Percentiles rank a stretch among this genome's conserved stretches.
Evolutionary conservation across 208 protist genomes (phyloP).

Genomic region (Wallacemonas sp.): DNA sequence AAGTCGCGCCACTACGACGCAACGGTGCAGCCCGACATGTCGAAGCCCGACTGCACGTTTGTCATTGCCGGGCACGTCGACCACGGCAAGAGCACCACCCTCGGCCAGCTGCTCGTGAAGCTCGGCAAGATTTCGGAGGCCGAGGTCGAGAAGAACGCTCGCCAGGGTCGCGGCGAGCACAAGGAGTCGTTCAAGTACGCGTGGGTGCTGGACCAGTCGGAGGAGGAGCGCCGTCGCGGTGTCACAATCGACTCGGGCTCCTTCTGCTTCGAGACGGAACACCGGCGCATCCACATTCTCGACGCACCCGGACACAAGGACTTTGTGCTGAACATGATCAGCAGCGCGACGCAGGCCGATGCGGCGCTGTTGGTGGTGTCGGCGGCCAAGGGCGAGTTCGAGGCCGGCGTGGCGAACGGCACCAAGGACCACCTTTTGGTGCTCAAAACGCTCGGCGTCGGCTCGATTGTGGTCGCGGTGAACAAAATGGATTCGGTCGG

Average conservation of each 20-base stretch:
- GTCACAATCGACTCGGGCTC: slow-evolving; percentile 95
- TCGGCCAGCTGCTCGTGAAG: slow-evolving; percentile 85
- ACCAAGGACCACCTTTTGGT: slow-evolving; percentile 97
- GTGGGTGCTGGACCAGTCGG: slow-evolving; percentile 95
- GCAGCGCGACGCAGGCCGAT: slow-evolving; percentile 97
- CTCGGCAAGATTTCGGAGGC: slow-evolving; percentile 62
- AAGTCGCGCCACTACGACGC: slow-evolving; percentile 11
- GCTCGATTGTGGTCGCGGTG: slow-evolving; percentile 96
- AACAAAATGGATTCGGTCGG: slow-evolving; percentile 99
- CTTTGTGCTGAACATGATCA: slow-evolving; percentile 98
- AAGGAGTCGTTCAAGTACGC: slow-evolving; percentile 96
- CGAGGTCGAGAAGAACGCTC: slow-evolving; percentile 91
- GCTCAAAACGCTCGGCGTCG: slow-evolving; percentile 97
- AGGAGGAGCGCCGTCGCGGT: slow-evolving; percentile 95
- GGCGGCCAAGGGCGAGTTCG: slow-evolving; percentile 97
- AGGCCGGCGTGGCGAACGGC: slow-evolving; percentile 97
- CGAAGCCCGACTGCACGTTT: slow-evolving; percentile 81
- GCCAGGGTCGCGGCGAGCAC: slow-evolving; percentile 68
- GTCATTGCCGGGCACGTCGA: slow-evolving; percentile 89
- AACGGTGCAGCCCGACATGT: slow-evolving; percentile 22
- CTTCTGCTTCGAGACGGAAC: slow-evolving; percentile 92
- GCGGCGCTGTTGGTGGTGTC: slow-evolving; percentile 98
- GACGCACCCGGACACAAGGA: slow-evolving; percentile 96
- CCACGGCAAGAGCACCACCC: slow-evolving; percentile 85
- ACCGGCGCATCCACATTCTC: slow-evolving; percentile 82